phyloP scores from a whole-genome alignment of 805 yeast species.

The Cyberlindnera euphorbiae region DNA sequence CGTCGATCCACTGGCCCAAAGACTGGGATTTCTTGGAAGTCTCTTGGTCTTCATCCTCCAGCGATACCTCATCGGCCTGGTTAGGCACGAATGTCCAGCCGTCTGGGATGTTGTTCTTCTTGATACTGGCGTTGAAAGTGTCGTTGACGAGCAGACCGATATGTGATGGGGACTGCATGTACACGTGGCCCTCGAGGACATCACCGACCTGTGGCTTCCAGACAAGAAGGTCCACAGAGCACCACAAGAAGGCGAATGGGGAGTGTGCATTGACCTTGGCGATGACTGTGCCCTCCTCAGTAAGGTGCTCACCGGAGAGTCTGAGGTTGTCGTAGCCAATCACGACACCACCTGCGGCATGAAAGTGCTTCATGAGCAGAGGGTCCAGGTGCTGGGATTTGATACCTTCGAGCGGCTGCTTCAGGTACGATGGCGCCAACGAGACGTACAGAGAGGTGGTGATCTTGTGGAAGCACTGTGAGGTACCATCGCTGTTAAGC shows the following conservation, averaged over 20 bases:
- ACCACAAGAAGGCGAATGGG: constrained; percentile 89
- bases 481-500: constrained; percentile 39
- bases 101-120: constrained; percentile 77
- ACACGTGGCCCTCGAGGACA: constrained; percentile 76
- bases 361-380: constrained; percentile 75
- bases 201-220: constrained; percentile 95
- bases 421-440: constrained; percentile 75
- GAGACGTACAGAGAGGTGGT: constrained; percentile 70
- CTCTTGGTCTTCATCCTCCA: constrained; percentile 21
- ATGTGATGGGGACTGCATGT: constrained; percentile 93
- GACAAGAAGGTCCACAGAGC: constrained; percentile 70
- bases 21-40: constrained; percentile 18
- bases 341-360: constrained; percentile 75
- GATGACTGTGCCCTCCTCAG: constrained; percentile 36
- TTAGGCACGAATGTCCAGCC: constrained; percentile 82
- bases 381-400: constrained; percentile 87
- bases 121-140: constrained; percentile 91
- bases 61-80: constrained; percentile 55
- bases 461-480: constrained; percentile 66
- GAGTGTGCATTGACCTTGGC: constrained; percentile 70
- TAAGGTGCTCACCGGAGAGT: constrained; percentile 39
- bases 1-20: constrained; percentile 87
- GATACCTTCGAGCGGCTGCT: constrained; percentile 72
- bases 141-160: constrained; percentile 88
- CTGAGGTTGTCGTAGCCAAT: constrained; percentile 69